Percentiles rank a stretch among this genome's conserved stretches.
phyloP scores from a whole-genome alignment of 441 rosid species.

The Isatis lusitanica region DNA sequence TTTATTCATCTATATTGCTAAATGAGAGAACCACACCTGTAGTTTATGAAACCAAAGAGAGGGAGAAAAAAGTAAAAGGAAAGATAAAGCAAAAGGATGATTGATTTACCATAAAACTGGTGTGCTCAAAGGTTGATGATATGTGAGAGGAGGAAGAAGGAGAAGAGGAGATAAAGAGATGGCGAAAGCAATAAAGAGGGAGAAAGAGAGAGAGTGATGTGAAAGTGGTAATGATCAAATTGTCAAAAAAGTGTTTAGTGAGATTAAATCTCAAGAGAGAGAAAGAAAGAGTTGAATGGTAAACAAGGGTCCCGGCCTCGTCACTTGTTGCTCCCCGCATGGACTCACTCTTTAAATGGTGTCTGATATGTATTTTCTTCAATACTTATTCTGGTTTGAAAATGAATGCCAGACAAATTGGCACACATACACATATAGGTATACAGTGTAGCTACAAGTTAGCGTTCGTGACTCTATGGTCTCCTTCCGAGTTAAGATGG shows the following conservation, averaged over 20 bases:
- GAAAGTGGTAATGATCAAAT: slow-evolving; percentile 35
- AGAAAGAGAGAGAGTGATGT: not conserved
- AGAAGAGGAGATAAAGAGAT: not conserved
- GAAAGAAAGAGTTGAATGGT: slow-evolving; percentile 16
- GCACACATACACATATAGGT: not conserved
- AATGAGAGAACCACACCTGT: slow-evolving; percentile 5
- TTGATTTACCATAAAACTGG: slow-evolving; percentile 27
- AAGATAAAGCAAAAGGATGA: slow-evolving; percentile 31
- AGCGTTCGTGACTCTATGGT: not conserved
- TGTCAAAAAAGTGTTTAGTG: slow-evolving; percentile 18
- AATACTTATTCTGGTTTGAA: slow-evolving; percentile 16
- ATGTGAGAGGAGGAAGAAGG: slow-evolving; percentile 21
- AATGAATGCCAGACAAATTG: slow-evolving; percentile 5
- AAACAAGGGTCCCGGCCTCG: slow-evolving; percentile 36
- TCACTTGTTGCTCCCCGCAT: slow-evolving; percentile 40
- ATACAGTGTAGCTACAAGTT: slow-evolving; percentile 1
- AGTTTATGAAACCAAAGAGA: slow-evolving; percentile 18
- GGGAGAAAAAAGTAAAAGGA: not conserved
- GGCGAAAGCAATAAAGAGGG: slow-evolving; percentile 8
- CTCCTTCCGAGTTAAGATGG: not conserved
- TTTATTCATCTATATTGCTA: not conserved
- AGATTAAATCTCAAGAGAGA: slow-evolving; percentile 23
- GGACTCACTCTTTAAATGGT: slow-evolving; percentile 27
- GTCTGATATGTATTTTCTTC: slow-evolving; percentile 24
- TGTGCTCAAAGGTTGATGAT: slow-evolving; percentile 37